phyloP scores from a whole-genome alignment of 148 eudicot species.

The Chenopodium berlandieri region DNA sequence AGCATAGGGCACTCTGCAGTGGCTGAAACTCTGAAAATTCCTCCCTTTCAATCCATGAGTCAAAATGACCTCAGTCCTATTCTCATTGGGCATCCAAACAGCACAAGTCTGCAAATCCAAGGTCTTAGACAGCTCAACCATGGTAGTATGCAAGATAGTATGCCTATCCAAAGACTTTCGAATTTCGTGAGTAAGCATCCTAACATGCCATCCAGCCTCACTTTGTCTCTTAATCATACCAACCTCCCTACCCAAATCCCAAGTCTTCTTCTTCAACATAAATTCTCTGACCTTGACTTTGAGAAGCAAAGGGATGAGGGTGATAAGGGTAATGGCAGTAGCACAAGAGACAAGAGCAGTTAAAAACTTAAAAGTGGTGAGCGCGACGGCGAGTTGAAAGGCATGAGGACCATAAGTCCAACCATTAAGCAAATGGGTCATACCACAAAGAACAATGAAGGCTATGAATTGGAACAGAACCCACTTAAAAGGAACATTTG shows the following conservation, averaged over 20 bases:
- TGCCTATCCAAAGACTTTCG: conserved; percentile 84
- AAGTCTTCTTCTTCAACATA: conserved; percentile 70
- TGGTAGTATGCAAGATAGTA: conserved; percentile 66
- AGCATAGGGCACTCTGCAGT: conserved; percentile 43
- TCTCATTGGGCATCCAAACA: conserved; percentile 93
- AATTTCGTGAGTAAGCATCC: conserved; percentile 91
- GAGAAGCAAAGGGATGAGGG: conserved; percentile 75
- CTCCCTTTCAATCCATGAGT: conserved; percentile 57
- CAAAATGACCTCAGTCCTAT: conserved; percentile 58
- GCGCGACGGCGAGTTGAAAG: conserved; percentile 67
- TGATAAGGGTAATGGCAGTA: conserved; percentile 78
- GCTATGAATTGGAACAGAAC: conserved; percentile 77
- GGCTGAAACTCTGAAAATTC: conserved; percentile 20
- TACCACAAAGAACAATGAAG: conserved; percentile 92
- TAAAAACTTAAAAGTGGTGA: conserved; percentile 70
- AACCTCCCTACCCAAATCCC: conserved; percentile 85
- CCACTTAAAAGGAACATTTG: conserved; percentile 90
- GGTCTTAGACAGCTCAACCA: conserved; percentile 77
- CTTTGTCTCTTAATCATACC: conserved; percentile 66
- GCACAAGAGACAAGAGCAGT: conserved; percentile 89
- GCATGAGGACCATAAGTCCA: conserved; percentile 86
- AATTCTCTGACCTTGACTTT: conserved; percentile 86
- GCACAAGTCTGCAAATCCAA: conserved; percentile 77
- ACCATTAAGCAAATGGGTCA: conserved; percentile 86
- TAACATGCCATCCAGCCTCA: conserved; percentile 80